Base-by-base conservation (phyloP, 2,329 filamentous ascomycete genomes). In the Fusarium vanettenii region DNA sequence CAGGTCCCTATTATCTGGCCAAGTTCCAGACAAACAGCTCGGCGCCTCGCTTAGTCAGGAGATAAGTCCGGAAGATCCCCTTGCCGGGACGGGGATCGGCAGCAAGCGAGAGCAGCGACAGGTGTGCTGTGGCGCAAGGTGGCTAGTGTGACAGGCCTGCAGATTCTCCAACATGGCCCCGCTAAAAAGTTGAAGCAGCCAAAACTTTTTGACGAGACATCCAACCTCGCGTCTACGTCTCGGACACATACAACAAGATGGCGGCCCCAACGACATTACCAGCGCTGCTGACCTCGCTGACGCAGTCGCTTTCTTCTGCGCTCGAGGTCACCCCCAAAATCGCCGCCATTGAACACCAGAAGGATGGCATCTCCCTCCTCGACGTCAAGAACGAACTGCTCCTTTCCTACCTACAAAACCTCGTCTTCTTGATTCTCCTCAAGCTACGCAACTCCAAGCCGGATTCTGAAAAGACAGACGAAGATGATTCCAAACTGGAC, bases 311-410 rank as follows among this genome's bases (percentile, higher is more conserved):
- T 1, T 86, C 87, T 0, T 88, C 91, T 0, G 91, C 93, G 0
- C 87, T 92, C 55, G 91, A 95, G 68, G 91, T 92, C 7, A 88
- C 92, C 0, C 90, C 92, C 0, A 89, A 90, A 59, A 81, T 91
- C 20, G 81, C 87, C n/a, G 82, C 87, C 16, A 89, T 97, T 69
- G 86, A 93, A 59, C 90, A 94, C n/a, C 92, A 94, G 2, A 88
- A 92, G 74, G 92, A 98, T 79, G 96, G 97, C 80, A 97, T 99
- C 68, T 98, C 97, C 0, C 91, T 99, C 1, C 92, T 99, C 79
- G 95, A 98, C 81, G 92, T 94, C 74, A 99, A 99, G 86, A 98
- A 97, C 84, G 97, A 99, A 81, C 89, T 99, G n/a, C 91, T 99
- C 20, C 91, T 99, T 43, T 96, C 96, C 5, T 99, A 99, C 84